Conservation (phyloP, 2,329 filamentous ascomycete genomes). For the Myriosclerotinia duriaeana region DNA sequence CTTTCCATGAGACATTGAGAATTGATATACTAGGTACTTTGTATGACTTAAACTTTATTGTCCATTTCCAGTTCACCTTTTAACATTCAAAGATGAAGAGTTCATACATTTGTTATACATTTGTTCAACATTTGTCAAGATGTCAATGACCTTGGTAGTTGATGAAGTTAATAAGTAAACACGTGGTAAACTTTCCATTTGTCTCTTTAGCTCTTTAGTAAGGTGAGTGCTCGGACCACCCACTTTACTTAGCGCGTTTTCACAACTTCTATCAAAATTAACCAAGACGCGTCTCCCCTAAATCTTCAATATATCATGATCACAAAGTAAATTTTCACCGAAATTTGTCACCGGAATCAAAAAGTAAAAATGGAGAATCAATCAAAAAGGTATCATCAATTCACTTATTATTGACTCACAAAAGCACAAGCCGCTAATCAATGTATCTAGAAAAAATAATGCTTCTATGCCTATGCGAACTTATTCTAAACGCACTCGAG, state of each 20-base stretch:
- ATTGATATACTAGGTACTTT: not conserved
- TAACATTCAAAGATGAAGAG: not conserved
- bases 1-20: not conserved
- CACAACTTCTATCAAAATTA: constrained; percentile 12
- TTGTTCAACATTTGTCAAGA: not conserved
- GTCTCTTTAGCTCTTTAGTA: not conserved
- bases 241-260: constrained; percentile 13
- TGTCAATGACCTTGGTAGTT: not conserved
- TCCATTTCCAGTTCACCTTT: not conserved
- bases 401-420: not conserved
- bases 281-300: constrained; percentile 5
- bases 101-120: not conserved
- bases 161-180: not conserved
- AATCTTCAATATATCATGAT: constrained; percentile 12
- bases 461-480: constrained; percentile 15
- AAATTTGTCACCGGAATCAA: not conserved
- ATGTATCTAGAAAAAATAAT: constrained; percentile 9
- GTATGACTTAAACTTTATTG: not conserved
- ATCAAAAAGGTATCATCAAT: constrained; percentile 14
- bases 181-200: too few species aligned
- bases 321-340: not conserved
- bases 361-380: constrained; percentile 16
- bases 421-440: constrained; percentile 7
- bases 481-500: constrained; percentile 24
- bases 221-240: not conserved